A percentile compares a stretch with the other conserved stretches of the same genome.
phyloP scores from a whole-genome alignment of 768 basidiomycete species.

The Suillus plorans region DNA sequence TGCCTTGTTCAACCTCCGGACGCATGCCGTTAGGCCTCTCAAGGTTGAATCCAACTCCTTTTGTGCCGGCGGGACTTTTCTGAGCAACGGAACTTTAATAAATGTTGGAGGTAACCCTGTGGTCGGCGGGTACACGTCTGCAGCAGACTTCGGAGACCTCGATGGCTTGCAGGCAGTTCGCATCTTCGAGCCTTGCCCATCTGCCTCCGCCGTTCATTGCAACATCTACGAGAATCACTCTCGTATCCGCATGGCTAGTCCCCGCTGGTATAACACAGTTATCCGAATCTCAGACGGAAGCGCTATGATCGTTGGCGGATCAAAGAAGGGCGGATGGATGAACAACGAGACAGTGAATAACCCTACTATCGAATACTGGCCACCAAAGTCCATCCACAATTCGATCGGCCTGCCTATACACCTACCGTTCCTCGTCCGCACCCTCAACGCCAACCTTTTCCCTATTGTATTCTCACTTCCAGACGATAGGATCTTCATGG shows the following conservation, averaged over 20 bases:
- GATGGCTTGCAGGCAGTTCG: conserved; percentile 76
- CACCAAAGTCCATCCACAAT: conserved; percentile 70
- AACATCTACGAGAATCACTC: conserved; percentile 64
- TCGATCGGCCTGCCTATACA: conserved; percentile 66
- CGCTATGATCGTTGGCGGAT: conserved; percentile 80
- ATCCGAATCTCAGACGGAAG: conserved; percentile 74
- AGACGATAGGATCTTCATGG: conserved; percentile 69
- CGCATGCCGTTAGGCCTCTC: conserved; percentile 61
- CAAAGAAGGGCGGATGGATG: conserved; percentile 82
- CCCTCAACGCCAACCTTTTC: conserved; percentile 81
- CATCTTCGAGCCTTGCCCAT: conserved; percentile 65
- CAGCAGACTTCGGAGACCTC: conserved; percentile 74
- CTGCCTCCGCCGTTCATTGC: conserved; percentile 48
- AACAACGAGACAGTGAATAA: conserved; percentile 81
- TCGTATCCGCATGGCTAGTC: conserved; percentile 68
- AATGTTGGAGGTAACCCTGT: conserved; percentile 85
- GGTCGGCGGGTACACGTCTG: conserved; percentile 56
- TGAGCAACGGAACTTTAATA: conserved; percentile 74
- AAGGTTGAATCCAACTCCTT: conserved; percentile 78
- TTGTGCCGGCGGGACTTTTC: conserved; percentile 79
- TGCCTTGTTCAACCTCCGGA: conserved; percentile 67
- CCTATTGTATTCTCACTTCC: conserved; percentile 75
- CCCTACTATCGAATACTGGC: conserved; percentile 80
- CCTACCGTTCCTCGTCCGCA: conserved; percentile 64
- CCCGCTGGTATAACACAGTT: conserved; percentile 80